phyloP scores from a whole-genome alignment of 2,329 filamentous ascomycete genomes.

The Clarireedia homoeocarpa region DNA sequence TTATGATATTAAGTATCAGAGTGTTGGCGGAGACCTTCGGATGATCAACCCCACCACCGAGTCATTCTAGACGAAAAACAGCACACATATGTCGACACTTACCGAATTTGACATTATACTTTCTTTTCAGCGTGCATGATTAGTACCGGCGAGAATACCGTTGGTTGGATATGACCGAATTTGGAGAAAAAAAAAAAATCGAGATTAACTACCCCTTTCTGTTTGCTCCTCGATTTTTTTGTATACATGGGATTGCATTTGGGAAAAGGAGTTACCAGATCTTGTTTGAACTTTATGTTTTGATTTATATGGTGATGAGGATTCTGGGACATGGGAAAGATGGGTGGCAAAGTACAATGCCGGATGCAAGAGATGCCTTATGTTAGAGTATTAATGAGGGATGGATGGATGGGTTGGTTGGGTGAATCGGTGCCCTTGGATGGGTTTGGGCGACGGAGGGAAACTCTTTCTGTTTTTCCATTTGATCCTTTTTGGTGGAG shows the following conservation, averaged over 20 bases:
- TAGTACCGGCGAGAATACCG: conserved; percentile 1
- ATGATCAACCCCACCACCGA: conserved; percentile 9
- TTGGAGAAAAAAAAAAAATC: neutral
- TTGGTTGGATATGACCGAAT: conserved; percentile 2
- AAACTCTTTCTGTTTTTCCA: no score
- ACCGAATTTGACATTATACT: neutral
- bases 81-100: neutral
- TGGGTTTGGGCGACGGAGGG: no score
- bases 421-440: neutral
- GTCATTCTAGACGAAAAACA: neutral
- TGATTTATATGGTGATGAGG: neutral
- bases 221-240: neutral
- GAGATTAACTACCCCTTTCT: no score
- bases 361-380: neutral
- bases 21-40: conserved; percentile 53
- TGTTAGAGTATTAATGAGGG: neutral
- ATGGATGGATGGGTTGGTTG: neutral
- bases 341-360: neutral
- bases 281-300: neutral
- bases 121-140: conserved; percentile 8
- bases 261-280: neutral
- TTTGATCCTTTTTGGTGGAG: neutral
- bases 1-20: conserved; percentile 93
- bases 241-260: neutral
- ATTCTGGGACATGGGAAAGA: neutral